phyloP scores from a whole-genome alignment of 352 stramenopile species.

The Globisporangium cylindrosporum region DNA sequence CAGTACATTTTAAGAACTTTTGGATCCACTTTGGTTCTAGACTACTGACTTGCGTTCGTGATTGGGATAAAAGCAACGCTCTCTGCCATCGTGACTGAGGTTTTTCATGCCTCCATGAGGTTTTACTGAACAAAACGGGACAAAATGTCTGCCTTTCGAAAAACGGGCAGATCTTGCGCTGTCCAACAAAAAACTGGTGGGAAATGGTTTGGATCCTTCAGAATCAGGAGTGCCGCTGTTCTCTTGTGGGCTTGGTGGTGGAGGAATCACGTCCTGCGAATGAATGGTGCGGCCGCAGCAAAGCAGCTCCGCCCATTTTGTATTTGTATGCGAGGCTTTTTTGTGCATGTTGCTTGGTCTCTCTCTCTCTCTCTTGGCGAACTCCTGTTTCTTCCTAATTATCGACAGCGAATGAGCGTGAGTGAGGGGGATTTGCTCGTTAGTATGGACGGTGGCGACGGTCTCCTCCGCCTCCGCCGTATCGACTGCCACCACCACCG shows the following conservation, averaged over 20 bases:
- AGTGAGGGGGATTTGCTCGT: not conserved
- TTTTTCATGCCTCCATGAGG: not conserved
- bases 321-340: not conserved
- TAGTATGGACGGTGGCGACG: conserved; percentile 65
- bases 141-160: not conserved
- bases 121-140: not conserved
- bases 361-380: not conserved
- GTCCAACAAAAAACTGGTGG: not conserved
- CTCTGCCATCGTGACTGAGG: not conserved
- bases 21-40: not conserved
- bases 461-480: conserved; percentile 37
- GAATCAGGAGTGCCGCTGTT: not conserved
- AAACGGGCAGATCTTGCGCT: not conserved
- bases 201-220: not conserved
- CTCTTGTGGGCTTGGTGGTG: not conserved
- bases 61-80: not conserved
- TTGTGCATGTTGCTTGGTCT: not conserved
- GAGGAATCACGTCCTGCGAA: not conserved
- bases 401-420: not conserved
- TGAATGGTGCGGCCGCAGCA: not conserved
- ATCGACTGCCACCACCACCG: conserved; percentile 26
- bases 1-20: not conserved
- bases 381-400: not conserved
- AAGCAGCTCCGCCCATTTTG: not conserved
- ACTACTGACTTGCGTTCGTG: not conserved